phyloP scores from a whole-genome alignment of 2,329 filamentous ascomycete genomes.

The Trichothecium roseum region DNA sequence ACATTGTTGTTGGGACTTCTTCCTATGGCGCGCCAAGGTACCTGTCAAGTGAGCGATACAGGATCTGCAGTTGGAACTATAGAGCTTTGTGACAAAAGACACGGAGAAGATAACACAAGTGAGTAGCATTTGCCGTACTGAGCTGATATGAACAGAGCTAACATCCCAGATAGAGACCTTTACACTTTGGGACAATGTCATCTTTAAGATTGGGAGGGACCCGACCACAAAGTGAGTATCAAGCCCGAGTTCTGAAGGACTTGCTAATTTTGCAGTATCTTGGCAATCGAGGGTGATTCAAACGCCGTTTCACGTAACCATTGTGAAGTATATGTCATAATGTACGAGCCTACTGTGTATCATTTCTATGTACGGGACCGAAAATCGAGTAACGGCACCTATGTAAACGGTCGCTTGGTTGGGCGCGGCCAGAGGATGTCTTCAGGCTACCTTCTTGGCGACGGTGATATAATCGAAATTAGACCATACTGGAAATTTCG shows the following conservation, averaged over 20 bases:
- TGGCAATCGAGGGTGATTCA: conserved; percentile 25
- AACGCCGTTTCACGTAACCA: conserved; percentile 39
- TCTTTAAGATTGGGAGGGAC: conserved; percentile 25
- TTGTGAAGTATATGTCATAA: conserved; percentile 43
- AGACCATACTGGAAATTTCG: conserved; percentile 26
- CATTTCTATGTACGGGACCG: conserved; percentile 47
- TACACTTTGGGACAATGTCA: conserved; percentile 9
- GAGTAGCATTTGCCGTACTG: background rate
- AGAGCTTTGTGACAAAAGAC: no score
- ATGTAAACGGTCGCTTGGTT: conserved; percentile 35
- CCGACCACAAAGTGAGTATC: conserved; percentile 19
- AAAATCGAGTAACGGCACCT: conserved; percentile 42
- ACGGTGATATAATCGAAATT: conserved; percentile 38
- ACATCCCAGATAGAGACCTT: background rate
- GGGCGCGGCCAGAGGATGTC: conserved; percentile 26
- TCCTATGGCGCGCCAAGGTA: no score
- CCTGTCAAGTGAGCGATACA: no score
- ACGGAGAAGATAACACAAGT: background rate
- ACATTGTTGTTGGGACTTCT: no score
- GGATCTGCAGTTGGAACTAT: no score
- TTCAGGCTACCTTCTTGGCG: conserved; percentile 34
- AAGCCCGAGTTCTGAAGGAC: background rate
- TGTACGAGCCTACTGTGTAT: conserved; percentile 32
- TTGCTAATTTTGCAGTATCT: conserved; percentile 17
- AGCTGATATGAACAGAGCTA: no score